A percentile compares a stretch with the other conserved stretches of the same genome.
These are phyloP conservation scores for Stemphylium lycopersici DNA, from an alignment of 2,329 filamentous ascomycete species.

Conservation along the genomic window DNA sequence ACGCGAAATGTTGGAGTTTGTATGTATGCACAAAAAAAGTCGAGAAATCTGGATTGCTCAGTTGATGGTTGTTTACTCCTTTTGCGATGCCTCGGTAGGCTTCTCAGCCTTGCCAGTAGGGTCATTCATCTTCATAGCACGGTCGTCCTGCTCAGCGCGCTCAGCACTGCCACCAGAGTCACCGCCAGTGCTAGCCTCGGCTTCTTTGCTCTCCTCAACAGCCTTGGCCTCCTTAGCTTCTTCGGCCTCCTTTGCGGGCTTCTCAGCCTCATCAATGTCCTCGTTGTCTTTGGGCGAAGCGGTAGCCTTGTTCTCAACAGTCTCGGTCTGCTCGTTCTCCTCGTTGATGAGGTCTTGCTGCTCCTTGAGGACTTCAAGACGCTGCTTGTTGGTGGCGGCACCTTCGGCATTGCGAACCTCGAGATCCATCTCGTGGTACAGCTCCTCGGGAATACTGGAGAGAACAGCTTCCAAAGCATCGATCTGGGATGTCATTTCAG, in stretches of 20 bases:
- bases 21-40: constrained; percentile 30
- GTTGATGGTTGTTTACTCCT: constrained; percentile 12
- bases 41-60: constrained; percentile 4
- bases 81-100: constrained; percentile 15
- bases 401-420: constrained; percentile 97
- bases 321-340: constrained; percentile 89
- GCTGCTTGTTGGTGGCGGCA: constrained; percentile 97
- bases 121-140: constrained; percentile 31
- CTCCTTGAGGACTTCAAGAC: constrained; percentile 96
- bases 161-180: constrained; percentile 36
- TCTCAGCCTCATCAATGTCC: constrained; percentile 94
- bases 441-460: constrained; percentile 92
- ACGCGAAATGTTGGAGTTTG: constrained; percentile 14
- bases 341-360: constrained; percentile 98
- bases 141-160: constrained; percentile 42
- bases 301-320: constrained; percentile 73
- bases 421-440: constrained; percentile 99
- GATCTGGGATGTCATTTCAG: constrained; percentile 85
- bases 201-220: constrained; percentile 32
- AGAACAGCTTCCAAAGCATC: constrained; percentile 91
- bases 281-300: constrained; percentile 83
- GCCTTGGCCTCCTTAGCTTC: constrained; percentile 27
- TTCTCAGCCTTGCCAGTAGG: constrained; percentile 27
- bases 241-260: constrained; percentile 53
- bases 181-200: constrained; percentile 41